Base-by-base conservation (phyloP, 257 asterid genomes). In the Buddleja alternifolia region DNA sequence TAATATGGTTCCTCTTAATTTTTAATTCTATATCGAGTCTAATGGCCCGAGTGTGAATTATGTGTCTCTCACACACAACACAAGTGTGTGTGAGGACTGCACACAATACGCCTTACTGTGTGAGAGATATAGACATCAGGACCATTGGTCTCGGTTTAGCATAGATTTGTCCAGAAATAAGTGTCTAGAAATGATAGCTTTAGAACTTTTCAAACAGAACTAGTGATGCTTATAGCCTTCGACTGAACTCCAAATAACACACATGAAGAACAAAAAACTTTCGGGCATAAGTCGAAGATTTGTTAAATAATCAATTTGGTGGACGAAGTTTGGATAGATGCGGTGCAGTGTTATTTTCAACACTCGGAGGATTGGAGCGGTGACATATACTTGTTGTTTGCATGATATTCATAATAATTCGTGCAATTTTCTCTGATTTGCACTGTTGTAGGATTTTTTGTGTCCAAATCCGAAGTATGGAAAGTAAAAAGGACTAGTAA, bases 271-370 rank as follows among this genome's bases (percentile, higher is more conserved):
- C 39, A n/a, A 29, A 9, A 21, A 5, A 5, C 5, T n/a, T 53
- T 12, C 36, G 19, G 12, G 4, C 23, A 59, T 12, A 29, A 29
- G 7, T 34, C 51, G 70, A 36, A 34, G 11, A 46, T 10, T 16
- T 19, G n/a, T 16, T 32, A 58, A 15, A n/a, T 17, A 54, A 46
- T 69, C 60, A 34, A 19, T 58, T 11, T 54, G 54, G 20, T 62
- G 7, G 56, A 6, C 6, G 9, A 10, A 6, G 4, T 10, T 17
- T 45, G 60, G 53, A 48, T 60, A 2, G 6, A 6, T 15, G 24
- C 6, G 2, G n/a, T 14, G 14, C 19, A 32, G 53, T 8, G 37
- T 15, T 53, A 1, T 10, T 51, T 51, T 51, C 46, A 44, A 23
- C 68, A 2, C 7, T 0, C 24, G 15, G 1, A 29, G 1, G 25